These are phyloP conservation scores for Teunomyces funiuensis DNA, from an alignment of 805 yeast species.

Conservation along the genomic window DNA sequence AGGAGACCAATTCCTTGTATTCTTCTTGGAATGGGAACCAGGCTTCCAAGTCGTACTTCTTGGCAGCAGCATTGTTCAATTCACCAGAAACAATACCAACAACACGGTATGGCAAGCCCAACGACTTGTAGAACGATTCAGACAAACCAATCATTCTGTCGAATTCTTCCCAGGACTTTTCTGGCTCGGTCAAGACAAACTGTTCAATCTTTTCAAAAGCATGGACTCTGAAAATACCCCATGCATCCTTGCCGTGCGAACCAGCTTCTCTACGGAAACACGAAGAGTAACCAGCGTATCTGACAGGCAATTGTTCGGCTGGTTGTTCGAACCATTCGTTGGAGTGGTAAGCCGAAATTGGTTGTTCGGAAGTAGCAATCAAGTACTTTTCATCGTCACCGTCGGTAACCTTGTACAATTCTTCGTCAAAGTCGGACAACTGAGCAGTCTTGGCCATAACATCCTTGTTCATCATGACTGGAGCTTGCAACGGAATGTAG, in stretches of 20 bases:
- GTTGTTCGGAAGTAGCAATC: conserved; percentile 98
- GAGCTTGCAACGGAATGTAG: conserved; percentile 92
- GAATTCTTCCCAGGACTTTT: conserved; percentile 96
- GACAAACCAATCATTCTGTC: conserved; percentile 90
- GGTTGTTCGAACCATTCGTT: conserved; percentile 99
- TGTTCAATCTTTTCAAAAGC: conserved; percentile 98
- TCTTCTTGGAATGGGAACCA: conserved; percentile 99
- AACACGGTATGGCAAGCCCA: conserved; percentile 93
- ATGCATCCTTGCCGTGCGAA: conserved; percentile 98
- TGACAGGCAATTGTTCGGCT: conserved; percentile 90
- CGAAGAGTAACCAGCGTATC: conserved; percentile 97
- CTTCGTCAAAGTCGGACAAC: conserved; percentile 96
- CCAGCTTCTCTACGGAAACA: conserved; percentile 99
- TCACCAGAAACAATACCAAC: conserved; percentile 99
- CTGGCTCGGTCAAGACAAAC: conserved; percentile 94
- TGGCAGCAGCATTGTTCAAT: conserved; percentile 98
- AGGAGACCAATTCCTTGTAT: conserved; percentile 95
- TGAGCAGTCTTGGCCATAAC: conserved; percentile 99
- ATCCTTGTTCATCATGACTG: conserved; percentile 99
- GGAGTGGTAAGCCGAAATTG: conserved; percentile 95
- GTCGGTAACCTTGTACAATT: conserved; percentile 92
- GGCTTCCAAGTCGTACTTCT: conserved; percentile 97
- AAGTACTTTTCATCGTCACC: conserved; percentile 97
- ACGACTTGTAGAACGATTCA: conserved; percentile 89
- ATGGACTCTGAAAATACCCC: conserved; percentile 99